Evolutionary conservation across 805 yeast species (phyloP).

Genomic region (Kuraishia borneana): DNA sequence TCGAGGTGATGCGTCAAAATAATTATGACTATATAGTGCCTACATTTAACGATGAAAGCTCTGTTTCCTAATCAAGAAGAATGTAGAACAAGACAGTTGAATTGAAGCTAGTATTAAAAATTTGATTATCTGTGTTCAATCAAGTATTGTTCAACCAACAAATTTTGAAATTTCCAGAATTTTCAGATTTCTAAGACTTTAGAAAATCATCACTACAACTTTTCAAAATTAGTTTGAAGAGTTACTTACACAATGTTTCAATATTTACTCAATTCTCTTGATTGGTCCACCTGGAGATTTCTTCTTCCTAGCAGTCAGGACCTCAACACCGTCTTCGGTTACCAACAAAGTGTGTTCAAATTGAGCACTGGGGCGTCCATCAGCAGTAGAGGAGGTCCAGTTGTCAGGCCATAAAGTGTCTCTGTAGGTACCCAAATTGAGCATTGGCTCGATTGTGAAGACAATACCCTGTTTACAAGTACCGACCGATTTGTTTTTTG

Average conservation of each 20-base stretch:
- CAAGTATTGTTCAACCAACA: no score
- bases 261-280: constrained; percentile 30
- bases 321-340: constrained; percentile 89
- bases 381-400: constrained; percentile 91
- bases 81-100: no score
- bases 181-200: background rate
- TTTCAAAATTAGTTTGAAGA: background rate
- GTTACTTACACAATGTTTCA: background rate
- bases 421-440: constrained; percentile 70
- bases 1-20: no score
- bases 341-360: constrained; percentile 90
- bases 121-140: no score
- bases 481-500: constrained; percentile 86
- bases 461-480: constrained; percentile 93
- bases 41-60: no score
- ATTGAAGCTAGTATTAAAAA: no score
- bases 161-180: background rate
- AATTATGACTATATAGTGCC: no score
- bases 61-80: no score
- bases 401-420: constrained; percentile 94
- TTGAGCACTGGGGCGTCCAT: constrained; percentile 86
- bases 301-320: constrained; percentile 71
- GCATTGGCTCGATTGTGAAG: constrained; percentile 97
- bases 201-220: background rate
- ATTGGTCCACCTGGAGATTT: constrained; percentile 85